Evolutionary conservation across 345 rosid genomes (phyloP), one percentile per base, ranked within the genome.

Genomic region (Fremontodendron californicum): DNA sequence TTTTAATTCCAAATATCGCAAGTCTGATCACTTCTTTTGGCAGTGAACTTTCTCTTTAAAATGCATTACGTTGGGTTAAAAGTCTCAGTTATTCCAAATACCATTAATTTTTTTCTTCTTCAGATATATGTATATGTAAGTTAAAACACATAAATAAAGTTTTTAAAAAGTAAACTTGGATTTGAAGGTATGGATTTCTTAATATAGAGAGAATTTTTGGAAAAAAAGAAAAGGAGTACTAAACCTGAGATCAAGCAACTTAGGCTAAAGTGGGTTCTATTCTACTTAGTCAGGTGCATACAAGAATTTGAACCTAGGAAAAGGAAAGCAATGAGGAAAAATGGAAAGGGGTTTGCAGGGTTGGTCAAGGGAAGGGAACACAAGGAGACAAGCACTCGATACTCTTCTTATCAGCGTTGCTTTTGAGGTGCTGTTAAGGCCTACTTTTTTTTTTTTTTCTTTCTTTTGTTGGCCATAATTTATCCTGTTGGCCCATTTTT

Each of bases 391-490:
- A 66, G 57, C 46, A 71, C 75, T 70, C 23, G 81, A 81, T 61
- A 35, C 66, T 75, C 74, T 81, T 51, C 75, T 25, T 51, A n/a
- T 75, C 35, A 80, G 84, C 81, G 79, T 27, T 80, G 75, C 88
- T 84, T 85, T 87, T 82, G 37, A 87, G 87, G 88, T 42, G 74
- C 58, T 64, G 18, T 40, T 1, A 25, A 82, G 85, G 45, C 79
- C 82, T 58, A 61, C 62, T 3, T 74, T 49, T 39, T 65, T n/a
- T n/a, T n/a, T n/a, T n/a, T n/a, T n/a, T n/a, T n/a, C n/a, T 25
- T 33, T 25, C 80, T 80, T 84, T 81, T 81, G 83, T 69, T 81
- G 74, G 81, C 81, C 81, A 61, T 74, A 46, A 6, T 35, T 77
- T 78, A 76, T 81, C 74, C 82, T 66, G 66, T 78, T 15, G 57